Evolutionary conservation across 2,329 filamentous ascomycete species (phyloP), one percentile per base, ranked within the genome.

Genomic region (Emmonsia crescens): DNA sequence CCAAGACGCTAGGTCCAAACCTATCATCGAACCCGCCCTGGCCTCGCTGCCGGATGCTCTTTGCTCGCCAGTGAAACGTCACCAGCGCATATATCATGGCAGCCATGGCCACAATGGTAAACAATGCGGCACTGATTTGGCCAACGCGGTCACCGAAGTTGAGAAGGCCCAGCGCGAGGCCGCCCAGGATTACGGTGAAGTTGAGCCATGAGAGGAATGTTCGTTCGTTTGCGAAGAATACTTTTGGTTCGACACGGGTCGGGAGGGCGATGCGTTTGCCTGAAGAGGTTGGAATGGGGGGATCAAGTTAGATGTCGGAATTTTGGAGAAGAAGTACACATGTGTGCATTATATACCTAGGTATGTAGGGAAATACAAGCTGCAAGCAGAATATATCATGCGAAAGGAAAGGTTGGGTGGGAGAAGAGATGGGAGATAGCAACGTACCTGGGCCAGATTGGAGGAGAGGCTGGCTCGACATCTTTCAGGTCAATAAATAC

Each of bases 151-250:
- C 94, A 73, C 94, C 94, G 71, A 99, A 99, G 82, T 99, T 99
- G 71, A 99, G 86, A 74, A 99, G 91, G 69, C 94, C 94, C 69
- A 99, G 90, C 68, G 94, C 93, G 58, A 99, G 86, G 66, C 94
- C 94, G 72, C 94, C 94, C 64, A 99, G 89, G 77, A 99, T 93
- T 73, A 99, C 92, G 75, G 92, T 96, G 82, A 97, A 97, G 84
- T 99, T 99, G 73, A 99, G 89, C 94, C 94, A 99, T 77, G 91
- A 96, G 72, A 99, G 86, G 76, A 99, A 99, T 66, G 94, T 99
- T 66, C 94, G 91, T 80, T 99, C 94, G 82, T 99, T 99, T 79
- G 94, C 94, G 82, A 99, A 99, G 85, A 97, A 99, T 81, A 99
- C 94, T 79, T 99, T 99, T 71, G 94, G 94, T 78, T 99, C 94